Evolutionary conservation across 768 basidiomycete species (phyloP).

Genomic region (Boletus barrowsii): DNA sequence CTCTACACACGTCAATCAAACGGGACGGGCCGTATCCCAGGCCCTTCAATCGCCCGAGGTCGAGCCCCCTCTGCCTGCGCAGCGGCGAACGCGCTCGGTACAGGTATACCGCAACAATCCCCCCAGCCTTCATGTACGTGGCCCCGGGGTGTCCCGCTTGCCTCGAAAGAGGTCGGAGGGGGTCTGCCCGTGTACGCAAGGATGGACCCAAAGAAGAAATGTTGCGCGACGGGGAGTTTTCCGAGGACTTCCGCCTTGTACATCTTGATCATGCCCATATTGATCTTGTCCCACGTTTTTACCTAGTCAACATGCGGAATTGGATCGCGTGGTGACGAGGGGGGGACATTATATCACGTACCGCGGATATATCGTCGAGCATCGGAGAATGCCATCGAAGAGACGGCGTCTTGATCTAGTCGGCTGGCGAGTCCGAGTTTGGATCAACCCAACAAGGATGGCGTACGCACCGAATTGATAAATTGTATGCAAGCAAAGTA

Average conservation of each 20-base stretch:
- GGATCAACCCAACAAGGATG: background rate
- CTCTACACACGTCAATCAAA: slow-evolving; percentile 54
- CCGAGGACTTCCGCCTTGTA: slow-evolving; percentile 92
- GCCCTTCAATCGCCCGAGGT: slow-evolving; percentile 47
- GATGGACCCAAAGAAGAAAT: slow-evolving; percentile 90
- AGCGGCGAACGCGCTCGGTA: slow-evolving; percentile 81
- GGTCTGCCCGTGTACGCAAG: slow-evolving; percentile 64
- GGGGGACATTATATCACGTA: slow-evolving; percentile 16
- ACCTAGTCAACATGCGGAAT: slow-evolving; percentile 39
- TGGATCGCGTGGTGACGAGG: background rate
- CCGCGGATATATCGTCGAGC: slow-evolving; percentile 96
- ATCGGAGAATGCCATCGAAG: slow-evolving; percentile 98
- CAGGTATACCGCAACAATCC: slow-evolving; percentile 88
- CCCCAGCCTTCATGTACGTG: slow-evolving; percentile 66
- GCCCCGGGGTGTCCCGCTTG: slow-evolving; percentile 14
- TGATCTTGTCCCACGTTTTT: slow-evolving; percentile 96
- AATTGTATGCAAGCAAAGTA: slow-evolving; percentile 95
- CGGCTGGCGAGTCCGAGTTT: background rate
- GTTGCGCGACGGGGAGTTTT: slow-evolving; percentile 94
- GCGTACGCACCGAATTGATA: slow-evolving; percentile 77
- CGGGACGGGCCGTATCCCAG: slow-evolving; percentile 72
- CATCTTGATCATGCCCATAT: slow-evolving; percentile 97
- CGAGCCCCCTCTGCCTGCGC: slow-evolving; percentile 44
- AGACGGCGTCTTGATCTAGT: slow-evolving; percentile 90
- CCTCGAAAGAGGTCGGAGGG: slow-evolving; percentile 30